Percentiles rank a stretch among this genome's conserved stretches.
Evolutionary conservation across 2,329 filamentous ascomycete species (phyloP).

Genomic region (Pseudonectria buxi): DNA sequence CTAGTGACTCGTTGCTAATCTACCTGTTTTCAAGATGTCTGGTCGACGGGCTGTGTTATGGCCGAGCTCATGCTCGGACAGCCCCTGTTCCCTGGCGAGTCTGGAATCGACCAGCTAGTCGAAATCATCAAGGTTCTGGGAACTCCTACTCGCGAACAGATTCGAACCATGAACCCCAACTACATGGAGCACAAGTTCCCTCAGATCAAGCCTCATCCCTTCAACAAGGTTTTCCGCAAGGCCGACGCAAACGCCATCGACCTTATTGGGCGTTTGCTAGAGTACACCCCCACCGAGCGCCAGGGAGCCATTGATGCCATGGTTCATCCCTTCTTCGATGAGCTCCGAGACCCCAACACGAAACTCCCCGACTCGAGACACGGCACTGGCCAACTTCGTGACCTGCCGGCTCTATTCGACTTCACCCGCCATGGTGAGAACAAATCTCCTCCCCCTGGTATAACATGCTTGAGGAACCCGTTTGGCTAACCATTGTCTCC

Average conservation of each 20-base stretch:
- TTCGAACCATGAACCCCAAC: constrained; percentile 99
- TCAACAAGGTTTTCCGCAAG: constrained; percentile 98
- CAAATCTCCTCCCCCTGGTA: background rate
- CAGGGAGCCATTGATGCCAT: constrained; percentile 91
- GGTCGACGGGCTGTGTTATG: constrained; percentile 99
- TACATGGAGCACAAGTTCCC: constrained; percentile 99
- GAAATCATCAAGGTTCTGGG: constrained; percentile 99
- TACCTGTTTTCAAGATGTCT: constrained; percentile 77
- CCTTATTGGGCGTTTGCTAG: constrained; percentile 84
- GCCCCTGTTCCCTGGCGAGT: constrained; percentile 95
- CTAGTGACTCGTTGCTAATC: constrained; percentile 4
- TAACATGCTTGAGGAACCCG: background rate
- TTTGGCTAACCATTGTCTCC: constrained; percentile 10
- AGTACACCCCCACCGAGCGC: constrained; percentile 96
- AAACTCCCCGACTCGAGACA: constrained; percentile 92
- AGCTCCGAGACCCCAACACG: constrained; percentile 85
- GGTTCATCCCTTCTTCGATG: constrained; percentile 98
- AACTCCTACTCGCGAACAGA: constrained; percentile 94
- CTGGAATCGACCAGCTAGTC: constrained; percentile 94
- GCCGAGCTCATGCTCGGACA: constrained; percentile 98
- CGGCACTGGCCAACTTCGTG: constrained; percentile 68
- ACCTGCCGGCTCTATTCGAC: constrained; percentile 84
- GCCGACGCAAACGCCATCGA: constrained; percentile 90
- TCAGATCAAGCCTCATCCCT: constrained; percentile 98
- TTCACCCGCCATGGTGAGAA: constrained; percentile 85